Evolutionary conservation across 768 basidiomycete genomes (phyloP).

Genomic region (Suillus alpinus): DNA sequence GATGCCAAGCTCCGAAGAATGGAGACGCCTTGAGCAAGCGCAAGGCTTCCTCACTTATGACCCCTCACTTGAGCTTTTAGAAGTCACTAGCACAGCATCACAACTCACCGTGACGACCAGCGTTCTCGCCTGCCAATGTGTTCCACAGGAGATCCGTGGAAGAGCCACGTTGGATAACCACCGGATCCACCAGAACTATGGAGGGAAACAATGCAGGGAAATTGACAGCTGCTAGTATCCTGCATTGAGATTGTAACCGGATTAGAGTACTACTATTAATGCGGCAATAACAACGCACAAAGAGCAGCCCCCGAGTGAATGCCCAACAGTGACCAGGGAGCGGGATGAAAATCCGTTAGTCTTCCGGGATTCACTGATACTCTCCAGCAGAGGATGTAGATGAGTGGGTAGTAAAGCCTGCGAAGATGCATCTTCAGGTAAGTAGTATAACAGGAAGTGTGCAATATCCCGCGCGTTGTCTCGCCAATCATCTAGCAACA

Average conservation of each 20-base stretch:
- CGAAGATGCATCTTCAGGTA: slow-evolving; percentile 44
- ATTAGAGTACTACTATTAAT: background rate
- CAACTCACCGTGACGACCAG: slow-evolving; percentile 60
- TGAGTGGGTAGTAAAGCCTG: slow-evolving; percentile 45
- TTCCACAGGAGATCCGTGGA: background rate
- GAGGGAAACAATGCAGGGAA: slow-evolving; percentile 67
- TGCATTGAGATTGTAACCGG: slow-evolving; percentile 21
- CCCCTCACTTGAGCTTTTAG: background rate
- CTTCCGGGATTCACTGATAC: slow-evolving; percentile 41
- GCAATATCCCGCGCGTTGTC: slow-evolving; percentile 77
- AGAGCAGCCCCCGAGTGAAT: slow-evolving; percentile 82
- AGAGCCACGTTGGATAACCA: slow-evolving; percentile 40
- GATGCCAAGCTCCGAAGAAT: slow-evolving; percentile 75
- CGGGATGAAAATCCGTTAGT: slow-evolving; percentile 48
- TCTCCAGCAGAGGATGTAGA: slow-evolving; percentile 45
- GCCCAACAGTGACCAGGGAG: slow-evolving; percentile 69
- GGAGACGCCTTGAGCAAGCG: slow-evolving; percentile 45
- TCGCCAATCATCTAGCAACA: slow-evolving; percentile 63
- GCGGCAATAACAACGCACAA: slow-evolving; percentile 45
- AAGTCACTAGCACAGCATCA: background rate
- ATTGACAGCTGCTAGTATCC: slow-evolving; percentile 62
- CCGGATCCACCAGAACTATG: slow-evolving; percentile 77
- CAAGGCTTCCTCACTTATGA: slow-evolving; percentile 57
- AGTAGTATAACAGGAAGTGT: slow-evolving; percentile 67
- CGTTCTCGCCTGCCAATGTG: slow-evolving; percentile 43